Evolutionary conservation across 1,284 basidiomycete species (phyloP).

Genomic region (Austropuccinia psidii): DNA sequence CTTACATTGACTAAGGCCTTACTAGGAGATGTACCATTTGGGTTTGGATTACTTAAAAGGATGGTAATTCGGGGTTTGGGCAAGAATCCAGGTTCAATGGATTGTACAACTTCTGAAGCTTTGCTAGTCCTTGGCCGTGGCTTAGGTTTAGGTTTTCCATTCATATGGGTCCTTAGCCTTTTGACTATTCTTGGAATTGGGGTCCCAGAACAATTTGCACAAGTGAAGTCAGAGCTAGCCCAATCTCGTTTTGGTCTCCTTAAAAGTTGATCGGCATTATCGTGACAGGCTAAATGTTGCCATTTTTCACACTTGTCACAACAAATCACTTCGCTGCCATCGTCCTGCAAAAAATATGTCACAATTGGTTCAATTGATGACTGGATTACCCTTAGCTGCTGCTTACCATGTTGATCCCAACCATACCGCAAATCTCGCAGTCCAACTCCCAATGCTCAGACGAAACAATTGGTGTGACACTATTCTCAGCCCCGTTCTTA

Average conservation of each 20-base stretch:
- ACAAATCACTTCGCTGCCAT: slow-evolving; percentile 35
- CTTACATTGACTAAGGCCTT: too few relatives aligned
- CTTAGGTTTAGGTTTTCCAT: slow-evolving; percentile 33
- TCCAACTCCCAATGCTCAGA: slow-evolving; percentile 27
- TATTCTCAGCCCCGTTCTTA: slow-evolving; percentile 16
- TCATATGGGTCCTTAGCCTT: slow-evolving; percentile 22
- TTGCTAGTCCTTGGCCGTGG: slow-evolving; percentile 17
- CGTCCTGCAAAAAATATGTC: slow-evolving; percentile 8
- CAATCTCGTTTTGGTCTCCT: slow-evolving; percentile 13
- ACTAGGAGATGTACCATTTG: background rate
- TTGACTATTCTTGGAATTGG: slow-evolving; percentile 15
- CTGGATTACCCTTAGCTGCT: background rate
- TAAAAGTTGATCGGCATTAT: slow-evolving; percentile 23
- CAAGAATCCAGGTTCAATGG: background rate
- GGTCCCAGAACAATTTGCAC: slow-evolving; percentile 31
- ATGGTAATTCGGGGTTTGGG: slow-evolving; percentile 18
- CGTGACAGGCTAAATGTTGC: slow-evolving; percentile 31
- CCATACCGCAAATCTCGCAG: slow-evolving; percentile 33
- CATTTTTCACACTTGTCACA: slow-evolving; percentile 34
- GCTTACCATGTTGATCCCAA: slow-evolving; percentile 27
- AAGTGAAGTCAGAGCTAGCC: slow-evolving; percentile 22
- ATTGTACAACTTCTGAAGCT: background rate
- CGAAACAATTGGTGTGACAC: background rate
- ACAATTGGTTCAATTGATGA: background rate
- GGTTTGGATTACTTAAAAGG: slow-evolving; percentile 21